Conservation (phyloP, 768 basidiomycete genomes). For the Solioccasus polychromus region DNA sequence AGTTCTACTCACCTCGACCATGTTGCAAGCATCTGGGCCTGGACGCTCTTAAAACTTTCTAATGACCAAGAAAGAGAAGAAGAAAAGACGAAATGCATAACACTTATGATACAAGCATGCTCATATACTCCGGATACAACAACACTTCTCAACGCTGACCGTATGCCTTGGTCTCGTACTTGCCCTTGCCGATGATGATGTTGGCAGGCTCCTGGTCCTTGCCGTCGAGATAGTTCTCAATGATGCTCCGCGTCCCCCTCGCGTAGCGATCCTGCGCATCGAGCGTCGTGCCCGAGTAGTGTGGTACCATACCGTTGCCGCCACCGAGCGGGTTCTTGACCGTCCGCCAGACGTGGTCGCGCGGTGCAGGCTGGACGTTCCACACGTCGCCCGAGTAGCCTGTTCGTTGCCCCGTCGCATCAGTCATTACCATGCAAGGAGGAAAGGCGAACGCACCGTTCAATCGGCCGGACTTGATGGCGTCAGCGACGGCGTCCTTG, state of each 20-base stretch:
- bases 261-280: slow-evolving; percentile 91
- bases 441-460: slow-evolving; percentile 37
- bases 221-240: slow-evolving; percentile 62
- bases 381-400: slow-evolving; percentile 63
- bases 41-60: no score
- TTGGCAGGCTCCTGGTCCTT: slow-evolving; percentile 75
- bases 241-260: slow-evolving; percentile 62
- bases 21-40: no score
- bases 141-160: slow-evolving; percentile 22
- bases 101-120: no score
- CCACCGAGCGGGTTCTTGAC: slow-evolving; percentile 77
- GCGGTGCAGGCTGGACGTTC: slow-evolving; percentile 85
- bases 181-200: slow-evolving; percentile 73
- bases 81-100: no score
- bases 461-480: slow-evolving; percentile 74
- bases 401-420: background rate
- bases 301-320: slow-evolving; percentile 89
- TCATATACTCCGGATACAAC: no score
- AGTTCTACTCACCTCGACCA: no score
- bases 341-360: slow-evolving; percentile 82
- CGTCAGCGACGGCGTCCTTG: slow-evolving; percentile 73
- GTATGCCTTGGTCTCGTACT: slow-evolving; percentile 49
- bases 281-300: slow-evolving; percentile 85
- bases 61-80: no score
- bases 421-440: background rate